Conservation (phyloP, 805 yeast genomes). For the Myxozyma lipomycoides region DNA sequence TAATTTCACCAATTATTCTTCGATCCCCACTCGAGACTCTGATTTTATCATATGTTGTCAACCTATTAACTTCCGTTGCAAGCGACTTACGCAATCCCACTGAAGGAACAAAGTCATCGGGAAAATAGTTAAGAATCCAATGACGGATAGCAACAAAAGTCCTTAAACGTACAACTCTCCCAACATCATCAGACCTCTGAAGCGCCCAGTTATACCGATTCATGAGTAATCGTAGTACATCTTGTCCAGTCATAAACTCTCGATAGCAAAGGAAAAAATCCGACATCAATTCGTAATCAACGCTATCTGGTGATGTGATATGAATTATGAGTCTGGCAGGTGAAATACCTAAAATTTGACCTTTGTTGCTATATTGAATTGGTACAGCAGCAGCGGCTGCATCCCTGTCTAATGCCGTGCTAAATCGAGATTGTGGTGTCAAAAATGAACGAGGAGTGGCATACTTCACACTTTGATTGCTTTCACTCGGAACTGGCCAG, state of each 20-base stretch:
- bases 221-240: slow-evolving; percentile 57
- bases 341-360: slow-evolving; percentile 30
- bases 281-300: slow-evolving; percentile 72
- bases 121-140: slow-evolving; percentile 84
- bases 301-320: slow-evolving; percentile 61
- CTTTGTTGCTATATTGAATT: slow-evolving; percentile 11
- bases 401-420: slow-evolving; percentile 6
- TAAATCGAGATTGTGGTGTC: not conserved
- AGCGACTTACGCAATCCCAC: slow-evolving; percentile 47
- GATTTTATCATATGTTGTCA: slow-evolving; percentile 33
- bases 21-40: slow-evolving; percentile 29
- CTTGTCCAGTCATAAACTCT: slow-evolving; percentile 55
- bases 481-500: slow-evolving; percentile 16
- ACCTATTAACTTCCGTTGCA: slow-evolving; percentile 38
- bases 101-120: slow-evolving; percentile 70
- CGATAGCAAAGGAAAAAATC: slow-evolving; percentile 87
- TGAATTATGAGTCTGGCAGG: slow-evolving; percentile 37
- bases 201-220: slow-evolving; percentile 73
- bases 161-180: slow-evolving; percentile 66
- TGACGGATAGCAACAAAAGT: slow-evolving; percentile 84
- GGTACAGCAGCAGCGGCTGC: slow-evolving; percentile 18
- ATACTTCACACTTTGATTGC: not conserved
- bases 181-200: slow-evolving; percentile 45
- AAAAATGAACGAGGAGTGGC: not conserved
- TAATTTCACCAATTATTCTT: slow-evolving; percentile 45